Evolutionary conservation across 2,329 filamentous ascomycete species (phyloP), one percentile per base, ranked within the genome.

Genomic region (Anisogramma anomala): DNA sequence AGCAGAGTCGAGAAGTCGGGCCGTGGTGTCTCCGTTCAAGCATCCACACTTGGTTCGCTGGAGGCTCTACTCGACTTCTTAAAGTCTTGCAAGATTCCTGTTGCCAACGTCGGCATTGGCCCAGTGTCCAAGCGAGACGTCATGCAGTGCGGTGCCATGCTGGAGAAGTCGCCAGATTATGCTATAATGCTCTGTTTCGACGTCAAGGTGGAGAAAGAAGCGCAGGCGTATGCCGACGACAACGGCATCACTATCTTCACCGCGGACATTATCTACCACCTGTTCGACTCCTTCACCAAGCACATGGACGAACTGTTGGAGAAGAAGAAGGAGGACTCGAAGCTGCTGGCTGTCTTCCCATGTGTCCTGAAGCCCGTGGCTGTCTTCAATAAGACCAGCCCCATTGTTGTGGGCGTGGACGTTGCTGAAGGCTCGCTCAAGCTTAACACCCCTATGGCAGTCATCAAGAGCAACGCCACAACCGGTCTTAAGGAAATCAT

Each of bases 121-220:
- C 91, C 91, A 2, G 89, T 98, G 28, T 96, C 84, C 76, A 95
- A 95, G 71, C 85, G 91, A 55, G 91, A 98, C 63, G 84, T 98
- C 41, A 91, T 96, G 75, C 88, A 80, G 78, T 74, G 85, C 68
- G 88, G 86, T 56, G 83, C 85, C 52, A 98, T 98, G 91, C 62
- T 96, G 55, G 91, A 98, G 65, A 96, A 95, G 68, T 75, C 81
- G 13, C 86, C 86, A 51, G 88, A 98, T 58, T 93, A 81, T 53
- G 91, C 91, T n/a, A 85, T 96, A 59, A 98, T 98, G 91, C 79
- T 98, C 37, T 96, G 91, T 62, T 98, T 98, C 72, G 93, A 98
- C 61, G 91, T 98, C 65, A 96, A 95, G 69, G 85, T 98, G 13
- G 91, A 98, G 66, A 96, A 94, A 63, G 91, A 98, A 58, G 91